phyloP scores from a whole-genome alignment of 2,329 filamentous ascomycete genomes.

The Aspergillus ochraceus region DNA sequence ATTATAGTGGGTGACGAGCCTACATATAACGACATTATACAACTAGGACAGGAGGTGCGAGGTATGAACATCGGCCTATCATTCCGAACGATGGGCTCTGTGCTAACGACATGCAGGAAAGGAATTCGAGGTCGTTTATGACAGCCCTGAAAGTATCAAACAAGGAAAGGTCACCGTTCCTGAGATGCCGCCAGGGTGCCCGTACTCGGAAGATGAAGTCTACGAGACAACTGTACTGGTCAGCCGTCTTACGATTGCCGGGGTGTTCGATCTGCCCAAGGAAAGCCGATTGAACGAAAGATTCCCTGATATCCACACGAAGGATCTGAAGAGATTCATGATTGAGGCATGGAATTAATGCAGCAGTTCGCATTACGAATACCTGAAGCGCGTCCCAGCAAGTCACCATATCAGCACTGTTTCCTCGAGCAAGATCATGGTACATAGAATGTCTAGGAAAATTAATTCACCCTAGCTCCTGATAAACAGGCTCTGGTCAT shows the following conservation, averaged over 20 bases:
- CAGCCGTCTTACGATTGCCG: conserved; percentile 28
- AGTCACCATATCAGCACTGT: no score
- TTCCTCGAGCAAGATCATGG: no score
- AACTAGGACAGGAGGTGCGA: conserved; percentile 43
- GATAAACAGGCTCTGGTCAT: background rate
- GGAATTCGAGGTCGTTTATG: conserved; percentile 37
- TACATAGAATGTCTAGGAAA: no score
- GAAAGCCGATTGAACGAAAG: conserved; percentile 21
- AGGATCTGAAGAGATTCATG: conserved; percentile 26
- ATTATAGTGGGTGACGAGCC: conserved; percentile 41
- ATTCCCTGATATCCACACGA: conserved; percentile 25
- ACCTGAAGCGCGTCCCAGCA: no score
- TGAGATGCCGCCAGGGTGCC: conserved; percentile 18
- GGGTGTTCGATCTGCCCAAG: conserved; percentile 28
- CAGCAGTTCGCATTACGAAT: no score
- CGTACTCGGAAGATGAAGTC: conserved; percentile 23
- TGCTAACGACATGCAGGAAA: conserved; percentile 19
- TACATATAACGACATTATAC: conserved; percentile 48
- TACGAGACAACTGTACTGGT: conserved; percentile 28
- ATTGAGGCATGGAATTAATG: conserved; percentile 5
- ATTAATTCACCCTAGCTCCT: background rate
- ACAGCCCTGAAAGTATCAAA: conserved; percentile 35
- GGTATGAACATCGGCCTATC: conserved; percentile 30
- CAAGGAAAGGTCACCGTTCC: conserved; percentile 37
- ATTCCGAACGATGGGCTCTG: background rate